These are phyloP conservation scores for Eucalyptus globulus DNA, from an alignment of 345 rosid species.

Conservation along the genomic window DNA sequence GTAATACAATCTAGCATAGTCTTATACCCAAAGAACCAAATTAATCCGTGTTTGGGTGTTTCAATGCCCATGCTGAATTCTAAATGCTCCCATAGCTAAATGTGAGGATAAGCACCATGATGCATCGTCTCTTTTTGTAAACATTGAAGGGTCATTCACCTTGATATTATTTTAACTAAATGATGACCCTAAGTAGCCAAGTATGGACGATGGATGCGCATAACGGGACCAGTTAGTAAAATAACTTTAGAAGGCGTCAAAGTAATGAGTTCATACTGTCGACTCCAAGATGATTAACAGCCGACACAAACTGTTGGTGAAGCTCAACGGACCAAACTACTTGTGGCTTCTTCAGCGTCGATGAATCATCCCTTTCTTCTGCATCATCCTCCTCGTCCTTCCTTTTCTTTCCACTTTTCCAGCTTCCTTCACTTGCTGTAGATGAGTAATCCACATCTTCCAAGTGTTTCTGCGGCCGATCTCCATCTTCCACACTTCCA, in stretches of 20 bases:
- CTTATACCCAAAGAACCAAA: neutral
- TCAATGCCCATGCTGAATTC: neutral
- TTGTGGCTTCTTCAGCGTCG: conserved; percentile 62
- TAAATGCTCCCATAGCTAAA: neutral
- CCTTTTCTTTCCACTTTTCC: conserved; percentile 38
- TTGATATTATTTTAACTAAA: neutral
- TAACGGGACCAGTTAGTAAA: neutral
- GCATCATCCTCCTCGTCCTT: conserved; percentile 55
- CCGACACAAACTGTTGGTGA: conserved; percentile 82
- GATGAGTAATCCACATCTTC: conserved; percentile 60
- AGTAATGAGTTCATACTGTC: conserved; percentile 48
- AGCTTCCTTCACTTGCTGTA: conserved; percentile 41
- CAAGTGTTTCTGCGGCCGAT: conserved; percentile 22
- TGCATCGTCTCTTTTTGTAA: neutral
- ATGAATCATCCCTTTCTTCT: conserved; percentile 70
- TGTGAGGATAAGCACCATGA: neutral
- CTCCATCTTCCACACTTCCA: conserved; percentile 46
- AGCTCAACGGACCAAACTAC: conserved; percentile 85
- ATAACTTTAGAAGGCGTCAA: neutral
- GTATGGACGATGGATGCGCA: neutral
- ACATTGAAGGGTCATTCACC: neutral
- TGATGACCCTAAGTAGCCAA: neutral
- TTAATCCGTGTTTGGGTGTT: neutral
- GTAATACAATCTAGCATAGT: neutral
- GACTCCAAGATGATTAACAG: conserved; percentile 76